Evolutionary conservation across 2,329 filamentous ascomycete genomes (phyloP), one percentile per base, ranked within the genome.

Genomic region (Ophiostoma sp.): DNA sequence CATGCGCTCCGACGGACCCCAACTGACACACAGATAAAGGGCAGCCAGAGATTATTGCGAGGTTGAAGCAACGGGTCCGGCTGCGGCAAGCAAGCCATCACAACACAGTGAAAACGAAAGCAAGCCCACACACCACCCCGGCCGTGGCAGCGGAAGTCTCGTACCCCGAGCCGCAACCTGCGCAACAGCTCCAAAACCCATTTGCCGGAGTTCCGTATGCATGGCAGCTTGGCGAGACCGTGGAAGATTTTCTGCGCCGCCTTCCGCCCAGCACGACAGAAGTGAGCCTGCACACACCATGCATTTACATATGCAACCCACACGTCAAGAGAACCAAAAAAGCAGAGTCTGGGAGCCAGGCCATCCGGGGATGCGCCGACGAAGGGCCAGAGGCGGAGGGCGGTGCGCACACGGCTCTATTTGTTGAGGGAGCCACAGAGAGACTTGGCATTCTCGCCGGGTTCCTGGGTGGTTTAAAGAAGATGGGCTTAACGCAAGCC

Each of bases 291-390:
- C 77, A 82, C 0, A 84, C 86, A 2, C 87, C 87, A 0, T 96
- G 93, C 92, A 93, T 97, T 66, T 94, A 87, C 83, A 87, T 92
- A 57, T 87, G 86, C 70, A 93, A 93, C 79, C 91, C 91, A 0
- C 87, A 87, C 78, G 84, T 83, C 74, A 78, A 79, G 3, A 80
- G 81, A 5, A 81, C 81, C 19, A 76, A 78, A 61, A 83, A 80
- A 73, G 75, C 73, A 8, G 77, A 78, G 36, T 79, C 80, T 5
- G 75, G 80, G 48, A 83, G 80, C 71, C 82, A 84, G 74, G 73
- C 74, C 17, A 80, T 84, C 71, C 82, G 79, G 57, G 85, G 84
- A 0, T 84, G 85, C 71, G 84, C 86, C 76, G 82, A 87, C 69
- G 86, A 87, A 75, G 85, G 81, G 0, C 85, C 86, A 0, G 83